Conservation (phyloP, 306 rosid genomes). For the Ceratonia siliqua region DNA sequence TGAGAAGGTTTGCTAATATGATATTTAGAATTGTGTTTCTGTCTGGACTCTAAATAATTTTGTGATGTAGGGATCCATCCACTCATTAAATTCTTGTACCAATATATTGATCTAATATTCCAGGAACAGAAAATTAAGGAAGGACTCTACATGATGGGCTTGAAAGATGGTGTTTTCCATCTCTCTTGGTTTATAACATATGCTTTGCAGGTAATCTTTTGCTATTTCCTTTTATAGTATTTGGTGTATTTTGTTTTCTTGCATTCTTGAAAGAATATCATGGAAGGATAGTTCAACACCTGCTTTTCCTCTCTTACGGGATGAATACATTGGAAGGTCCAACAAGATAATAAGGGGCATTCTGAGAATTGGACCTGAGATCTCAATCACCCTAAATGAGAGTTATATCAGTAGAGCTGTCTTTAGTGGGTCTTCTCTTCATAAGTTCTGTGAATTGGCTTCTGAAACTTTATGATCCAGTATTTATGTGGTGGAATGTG, state of each 20-base stretch:
- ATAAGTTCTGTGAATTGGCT: conserved; percentile 16
- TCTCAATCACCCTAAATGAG: neutral
- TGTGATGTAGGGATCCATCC: conserved; percentile 1
- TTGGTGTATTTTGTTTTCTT: neutral
- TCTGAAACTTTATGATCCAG: neutral
- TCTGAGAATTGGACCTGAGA: conserved; percentile 1
- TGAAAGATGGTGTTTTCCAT: conserved; percentile 85
- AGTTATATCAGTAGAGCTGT: neutral
- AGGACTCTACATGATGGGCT: conserved; percentile 99
- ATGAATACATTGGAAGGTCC: conserved; percentile 13
- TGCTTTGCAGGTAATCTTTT: conserved; percentile 74
- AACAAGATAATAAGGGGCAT: neutral
- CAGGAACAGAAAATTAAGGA: conserved; percentile 96
- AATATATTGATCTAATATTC: conserved; percentile 36
- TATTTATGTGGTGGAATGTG: too few species aligned
- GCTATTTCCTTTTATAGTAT: conserved; percentile 17
- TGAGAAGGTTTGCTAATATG: conserved; percentile 73
- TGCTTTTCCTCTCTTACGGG: neutral
- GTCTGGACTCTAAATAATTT: conserved; percentile 11
- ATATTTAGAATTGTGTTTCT: conserved; percentile 26
- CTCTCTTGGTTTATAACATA: conserved; percentile 92
- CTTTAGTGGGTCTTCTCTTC: neutral
- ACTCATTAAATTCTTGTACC: conserved; percentile 31
- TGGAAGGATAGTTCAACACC: neutral
- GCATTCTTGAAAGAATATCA: neutral